Evolutionary conservation across 2,329 filamentous ascomycete genomes (phyloP).

Genomic region (Microascus cirrosus): DNA sequence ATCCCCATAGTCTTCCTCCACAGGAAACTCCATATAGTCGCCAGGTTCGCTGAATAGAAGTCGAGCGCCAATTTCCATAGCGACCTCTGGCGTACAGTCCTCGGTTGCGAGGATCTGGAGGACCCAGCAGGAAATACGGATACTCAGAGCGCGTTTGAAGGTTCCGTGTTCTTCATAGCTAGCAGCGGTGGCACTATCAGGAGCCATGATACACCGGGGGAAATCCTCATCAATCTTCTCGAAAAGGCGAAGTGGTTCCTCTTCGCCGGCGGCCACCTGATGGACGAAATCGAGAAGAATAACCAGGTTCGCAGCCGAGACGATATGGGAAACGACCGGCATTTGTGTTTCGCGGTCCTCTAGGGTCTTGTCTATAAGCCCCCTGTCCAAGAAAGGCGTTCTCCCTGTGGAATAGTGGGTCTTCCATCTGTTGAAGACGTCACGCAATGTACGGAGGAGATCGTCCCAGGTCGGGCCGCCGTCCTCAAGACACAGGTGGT

Average conservation of each 20-base stretch:
- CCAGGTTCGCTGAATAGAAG: conserved; percentile 17
- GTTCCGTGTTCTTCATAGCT: conserved; percentile 10
- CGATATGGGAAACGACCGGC: conserved; percentile 5
- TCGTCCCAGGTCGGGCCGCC: neutral
- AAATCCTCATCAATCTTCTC: conserved; percentile 15
- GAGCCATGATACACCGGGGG: conserved; percentile 15
- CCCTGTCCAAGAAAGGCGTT: conserved; percentile 17
- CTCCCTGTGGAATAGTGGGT: conserved; percentile 15
- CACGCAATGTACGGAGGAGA: neutral
- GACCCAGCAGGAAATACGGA: conserved; percentile 24
- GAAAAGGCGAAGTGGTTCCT: conserved; percentile 7
- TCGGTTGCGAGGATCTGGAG: conserved; percentile 11
- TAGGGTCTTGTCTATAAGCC: conserved; percentile 6
- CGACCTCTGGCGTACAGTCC: conserved; percentile 6
- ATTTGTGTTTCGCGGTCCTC: conserved; percentile 1
- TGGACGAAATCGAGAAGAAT: conserved; percentile 17
- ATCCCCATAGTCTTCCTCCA: neutral
- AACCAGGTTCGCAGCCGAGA: conserved; percentile 23
- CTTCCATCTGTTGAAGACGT: conserved; percentile 13
- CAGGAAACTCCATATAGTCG: conserved; percentile 16
- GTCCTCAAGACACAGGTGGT: neutral
- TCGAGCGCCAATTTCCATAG: conserved; percentile 13
- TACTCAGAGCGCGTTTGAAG: conserved; percentile 16
- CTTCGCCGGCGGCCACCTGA: neutral
- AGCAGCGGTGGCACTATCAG: conserved; percentile 7